Base-by-base conservation (phyloP, 2,329 filamentous ascomycete species). In the Trichoderma sp. region DNA sequence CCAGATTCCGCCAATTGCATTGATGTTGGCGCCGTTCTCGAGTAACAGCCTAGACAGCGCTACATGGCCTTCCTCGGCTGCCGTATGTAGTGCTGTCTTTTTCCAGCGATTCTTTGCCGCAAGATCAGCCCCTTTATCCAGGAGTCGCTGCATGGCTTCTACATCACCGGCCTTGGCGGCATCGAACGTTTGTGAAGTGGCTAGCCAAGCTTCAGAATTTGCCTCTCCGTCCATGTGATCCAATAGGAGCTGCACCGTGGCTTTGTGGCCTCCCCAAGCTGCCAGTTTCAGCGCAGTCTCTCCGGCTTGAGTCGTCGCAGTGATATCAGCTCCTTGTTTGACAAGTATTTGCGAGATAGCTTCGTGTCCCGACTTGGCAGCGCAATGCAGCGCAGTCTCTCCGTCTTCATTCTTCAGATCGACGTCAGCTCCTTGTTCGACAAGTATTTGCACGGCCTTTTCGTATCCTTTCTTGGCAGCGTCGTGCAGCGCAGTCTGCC, bases 51-150 rank as follows among this genome's bases (percentile, higher is more conserved):
- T 43, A 6, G 16, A 43, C 3, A 43, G 5, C 39, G 39, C 39
- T 2, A 43, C 16, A 8, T 18, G 39, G 8, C 16, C 39, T 8
- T 8, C 1, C 0, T 1, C 0, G 3, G 39, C 39, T 8, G 39
- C 39, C 16, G 8, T 7, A 43, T 43, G 39, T 43, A 43, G 16
- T 3, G 16, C 16, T 43, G 39, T 43, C 6, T 8, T 1, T 6
- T 8, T 16, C 5, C 1, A 1, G 1, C 0, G 0, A 5, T n/a
- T 3, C 3, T 18, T 6, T 43, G 16, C 5, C 3, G 39, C 8
- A n/a, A 43, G 8, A 43, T n/a, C 39, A n/a, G 39, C 39, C 16
- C 39, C 39, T 18, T 18, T 2, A 3, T n/a, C 39, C 7, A 43
- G 16, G 5, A 43, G 39, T n/a, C 18, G 5, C 39, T 43, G 39